Percentiles rank a stretch among this genome's conserved stretches.
These are phyloP conservation scores for Sungouiella thailandica DNA, from an alignment of 805 yeast genomes.

Conservation along the genomic window DNA sequence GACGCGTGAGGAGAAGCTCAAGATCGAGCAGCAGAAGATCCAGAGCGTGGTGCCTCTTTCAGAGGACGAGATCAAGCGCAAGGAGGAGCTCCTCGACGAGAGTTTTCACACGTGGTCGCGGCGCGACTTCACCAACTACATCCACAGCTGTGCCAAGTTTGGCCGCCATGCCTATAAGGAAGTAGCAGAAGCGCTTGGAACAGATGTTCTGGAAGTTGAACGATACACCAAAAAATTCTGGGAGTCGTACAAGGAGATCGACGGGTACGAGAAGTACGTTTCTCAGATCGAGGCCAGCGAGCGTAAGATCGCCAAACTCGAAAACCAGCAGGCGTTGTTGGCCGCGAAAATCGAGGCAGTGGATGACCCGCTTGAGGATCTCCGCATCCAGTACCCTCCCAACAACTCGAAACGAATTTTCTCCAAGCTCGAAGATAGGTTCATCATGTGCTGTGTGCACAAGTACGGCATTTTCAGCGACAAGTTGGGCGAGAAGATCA, in stretches of 20 bases:
- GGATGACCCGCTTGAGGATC: conserved; percentile 57
- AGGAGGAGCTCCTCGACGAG: conserved; percentile 47
- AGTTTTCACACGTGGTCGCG: conserved; percentile 69
- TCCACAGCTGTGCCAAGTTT: conserved; percentile 63
- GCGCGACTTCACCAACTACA: conserved; percentile 67
- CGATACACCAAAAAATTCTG: conserved; percentile 60
- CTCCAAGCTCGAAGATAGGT: conserved; percentile 66
- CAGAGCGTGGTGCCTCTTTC: conserved; percentile 55
- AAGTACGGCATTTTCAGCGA: conserved; percentile 61
- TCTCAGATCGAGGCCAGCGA: conserved; percentile 72
- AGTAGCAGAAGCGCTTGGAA: conserved; percentile 54
- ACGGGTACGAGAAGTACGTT: conserved; percentile 66
- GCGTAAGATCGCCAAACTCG: conserved; percentile 53
- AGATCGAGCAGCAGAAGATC: conserved; percentile 50
- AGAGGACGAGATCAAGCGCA: conserved; percentile 53
- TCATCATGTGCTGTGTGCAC: conserved; percentile 54
- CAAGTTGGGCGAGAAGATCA: conserved; percentile 57
- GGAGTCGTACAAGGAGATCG: conserved; percentile 54
- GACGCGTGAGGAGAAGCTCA: conserved; percentile 32
- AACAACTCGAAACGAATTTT: conserved; percentile 74
- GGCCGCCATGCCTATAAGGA: conserved; percentile 50
- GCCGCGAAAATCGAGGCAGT: conserved; percentile 48
- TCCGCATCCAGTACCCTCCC: conserved; percentile 72
- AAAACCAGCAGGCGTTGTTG: conserved; percentile 52
- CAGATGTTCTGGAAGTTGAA: conserved; percentile 55